These are phyloP conservation scores for Lachnellula subtilissima DNA, from an alignment of 2,329 filamentous ascomycete genomes.

Conservation along the genomic window DNA sequence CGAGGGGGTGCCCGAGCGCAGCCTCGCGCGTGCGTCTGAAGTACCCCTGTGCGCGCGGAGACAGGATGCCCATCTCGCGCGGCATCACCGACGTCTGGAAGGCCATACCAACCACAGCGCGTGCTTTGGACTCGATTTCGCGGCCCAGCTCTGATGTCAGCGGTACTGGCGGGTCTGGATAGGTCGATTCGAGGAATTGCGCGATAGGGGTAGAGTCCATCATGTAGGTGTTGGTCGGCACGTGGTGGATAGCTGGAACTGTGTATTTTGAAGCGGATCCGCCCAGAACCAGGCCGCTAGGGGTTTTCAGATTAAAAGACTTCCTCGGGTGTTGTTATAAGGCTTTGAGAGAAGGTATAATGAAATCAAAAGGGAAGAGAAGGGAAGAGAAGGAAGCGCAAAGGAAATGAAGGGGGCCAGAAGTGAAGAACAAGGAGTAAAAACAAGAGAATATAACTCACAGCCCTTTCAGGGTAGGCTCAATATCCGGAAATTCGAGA, in stretches of 20 bases:
- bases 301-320: constrained; percentile 2
- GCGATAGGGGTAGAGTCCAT: constrained; percentile 39
- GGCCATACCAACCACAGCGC: constrained; percentile 26
- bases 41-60: constrained; percentile 34
- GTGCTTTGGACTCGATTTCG: constrained; percentile 32
- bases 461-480: constrained; percentile 37
- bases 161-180: constrained; percentile 33
- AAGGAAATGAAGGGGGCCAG: neutral
- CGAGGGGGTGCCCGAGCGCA: constrained; percentile 32
- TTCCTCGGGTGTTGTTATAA: neutral
- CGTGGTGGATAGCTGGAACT: constrained; percentile 38
- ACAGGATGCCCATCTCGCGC: constrained; percentile 35
- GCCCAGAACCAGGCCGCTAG: constrained; percentile 25
- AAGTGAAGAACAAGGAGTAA: constrained; percentile 8
- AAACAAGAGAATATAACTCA: constrained; percentile 23
- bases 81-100: constrained; percentile 34
- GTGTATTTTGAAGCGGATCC: constrained; percentile 33
- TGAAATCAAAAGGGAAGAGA: constrained; percentile 1
- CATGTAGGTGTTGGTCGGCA: constrained; percentile 35
- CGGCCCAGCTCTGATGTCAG: constrained; percentile 34
- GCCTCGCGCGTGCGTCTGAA: constrained; percentile 38
- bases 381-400: neutral
- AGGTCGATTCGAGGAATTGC: constrained; percentile 37
- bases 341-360: constrained; percentile 1
- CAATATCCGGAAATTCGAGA: constrained; percentile 40